Evolutionary conservation across 306 rosid species (phyloP), one percentile per base, ranked within the genome.

Genomic region (Cicer bijugum): DNA sequence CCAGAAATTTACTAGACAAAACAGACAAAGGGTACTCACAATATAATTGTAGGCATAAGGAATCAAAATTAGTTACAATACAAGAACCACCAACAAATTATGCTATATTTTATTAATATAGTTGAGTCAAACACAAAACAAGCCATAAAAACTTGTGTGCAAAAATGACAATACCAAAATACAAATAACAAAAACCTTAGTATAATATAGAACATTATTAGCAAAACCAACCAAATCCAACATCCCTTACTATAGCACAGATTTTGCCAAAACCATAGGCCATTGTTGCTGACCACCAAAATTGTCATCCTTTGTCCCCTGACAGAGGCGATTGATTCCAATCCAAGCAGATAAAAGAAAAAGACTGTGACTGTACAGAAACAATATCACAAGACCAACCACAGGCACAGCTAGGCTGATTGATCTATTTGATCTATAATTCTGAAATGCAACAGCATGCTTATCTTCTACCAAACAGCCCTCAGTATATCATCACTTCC

Each of bases 391-490:
- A 73, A 66, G 79, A 74, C 69, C 77, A 72, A 72, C 74, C 53
- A 62, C 33, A 69, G 16, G 38, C 64, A 72, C 48, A 46, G 70
- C 57, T 38, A 40, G 44, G 46, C 39, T 72, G 83, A 83, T 72
- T 23, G 63, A 57, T 20, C 38, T 56, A 56, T 56, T 56, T 82
- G 80, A 80, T 68, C 69, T 60, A 62, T 51, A 55, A 69, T 55
- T 76, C 23, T 64, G 76, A 75, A 78, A 72, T 64, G 59, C 44
- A 42, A 59, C 71, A 59, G 40, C 59, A 62, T 65, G 37, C 70
- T 83, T 59, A 46, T 58, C 59, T 47, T 82, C 93, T 89, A 92
- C 45, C 88, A 88, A 55, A 66, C 39, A 51, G 96, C 93, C 75
- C 80, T 79, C 66, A 72, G 47, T 56, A 52, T 65, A 55, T 81